These are phyloP conservation scores for Fomitopsis betulina DNA, from an alignment of 1,284 basidiomycete species.

Conservation along the genomic window DNA sequence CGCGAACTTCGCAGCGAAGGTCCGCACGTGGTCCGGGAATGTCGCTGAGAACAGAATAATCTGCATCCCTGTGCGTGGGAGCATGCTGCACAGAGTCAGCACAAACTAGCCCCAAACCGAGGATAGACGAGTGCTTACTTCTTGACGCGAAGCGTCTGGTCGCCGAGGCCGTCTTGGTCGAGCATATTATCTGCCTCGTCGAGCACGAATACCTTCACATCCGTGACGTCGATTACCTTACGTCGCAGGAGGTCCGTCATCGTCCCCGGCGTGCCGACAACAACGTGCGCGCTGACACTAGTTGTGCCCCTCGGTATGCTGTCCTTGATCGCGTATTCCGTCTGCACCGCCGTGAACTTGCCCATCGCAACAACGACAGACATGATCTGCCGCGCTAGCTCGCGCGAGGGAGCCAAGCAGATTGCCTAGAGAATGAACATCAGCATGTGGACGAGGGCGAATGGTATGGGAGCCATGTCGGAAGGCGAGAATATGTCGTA, in stretches of 20 bases:
- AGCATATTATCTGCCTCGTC: constrained; percentile 99
- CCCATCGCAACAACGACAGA: constrained; percentile 93
- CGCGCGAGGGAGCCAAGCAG: constrained; percentile 92
- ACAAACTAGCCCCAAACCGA: not conserved
- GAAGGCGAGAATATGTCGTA: no score
- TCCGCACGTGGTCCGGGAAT: constrained; percentile 91
- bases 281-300: constrained; percentile 82
- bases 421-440: constrained; percentile 56
- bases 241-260: constrained; percentile 81
- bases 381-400: constrained; percentile 97
- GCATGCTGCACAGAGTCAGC: constrained; percentile 40
- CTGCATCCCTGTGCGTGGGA: constrained; percentile 66
- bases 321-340: constrained; percentile 94
- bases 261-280: constrained; percentile 97
- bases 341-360: constrained; percentile 90
- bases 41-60: constrained; percentile 98
- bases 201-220: constrained; percentile 92
- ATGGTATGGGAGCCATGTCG: not conserved
- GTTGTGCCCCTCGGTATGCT: constrained; percentile 64
- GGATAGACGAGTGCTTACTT: constrained; percentile 53
- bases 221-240: constrained; percentile 71
- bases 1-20: constrained; percentile 89
- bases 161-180: constrained; percentile 93
- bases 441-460: not conserved
- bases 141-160: constrained; percentile 93